Conservation (phyloP, 2,329 filamentous ascomycete species). For the Nothophaeocryptopus gaeumannii region DNA sequence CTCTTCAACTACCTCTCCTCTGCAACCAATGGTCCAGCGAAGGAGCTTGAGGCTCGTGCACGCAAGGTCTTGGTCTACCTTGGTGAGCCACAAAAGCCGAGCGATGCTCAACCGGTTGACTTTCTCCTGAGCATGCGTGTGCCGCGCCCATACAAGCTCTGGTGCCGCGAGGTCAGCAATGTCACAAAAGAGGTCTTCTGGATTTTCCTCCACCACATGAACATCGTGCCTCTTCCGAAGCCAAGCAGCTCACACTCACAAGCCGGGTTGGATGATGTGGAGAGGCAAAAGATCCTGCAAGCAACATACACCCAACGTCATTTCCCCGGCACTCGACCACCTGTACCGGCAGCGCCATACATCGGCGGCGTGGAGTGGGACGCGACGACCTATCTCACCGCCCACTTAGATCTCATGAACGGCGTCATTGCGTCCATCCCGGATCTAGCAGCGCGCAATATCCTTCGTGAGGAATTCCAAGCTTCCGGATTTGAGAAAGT, state of each 20-base stretch:
- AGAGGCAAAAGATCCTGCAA: constrained; percentile 23
- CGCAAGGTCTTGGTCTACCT: constrained; percentile 74
- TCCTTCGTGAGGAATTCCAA: constrained; percentile 70
- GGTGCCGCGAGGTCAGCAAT: constrained; percentile 87
- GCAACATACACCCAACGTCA: constrained; percentile 58
- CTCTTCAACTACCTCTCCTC: constrained; percentile 83
- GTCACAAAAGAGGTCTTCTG: constrained; percentile 98
- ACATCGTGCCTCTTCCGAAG: constrained; percentile 69
- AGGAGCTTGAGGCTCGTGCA: constrained; percentile 59
- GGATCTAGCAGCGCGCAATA: constrained; percentile 67
- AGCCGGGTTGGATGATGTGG: constrained; percentile 16
- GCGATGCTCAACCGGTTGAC: constrained; percentile 71
- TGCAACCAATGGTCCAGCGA: constrained; percentile 45
- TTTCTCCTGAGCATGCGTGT: constrained; percentile 90
- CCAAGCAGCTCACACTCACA: constrained; percentile 27
- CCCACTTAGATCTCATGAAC: constrained; percentile 89
- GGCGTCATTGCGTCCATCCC: constrained; percentile 81
- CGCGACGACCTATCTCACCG: constrained; percentile 91
- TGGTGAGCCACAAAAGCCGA: constrained; percentile 74
- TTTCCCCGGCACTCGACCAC: constrained; percentile 82
- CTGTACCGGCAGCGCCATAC: constrained; percentile 90
- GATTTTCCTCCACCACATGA: constrained; percentile 95
- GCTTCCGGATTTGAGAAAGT: constrained; percentile 88
- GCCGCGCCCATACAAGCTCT: constrained; percentile 83
- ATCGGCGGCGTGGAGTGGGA: constrained; percentile 98